Evolutionary conservation across 148 eudicot species (phyloP), one percentile per base, ranked within the genome.

Genomic region (Cornus controversa): DNA sequence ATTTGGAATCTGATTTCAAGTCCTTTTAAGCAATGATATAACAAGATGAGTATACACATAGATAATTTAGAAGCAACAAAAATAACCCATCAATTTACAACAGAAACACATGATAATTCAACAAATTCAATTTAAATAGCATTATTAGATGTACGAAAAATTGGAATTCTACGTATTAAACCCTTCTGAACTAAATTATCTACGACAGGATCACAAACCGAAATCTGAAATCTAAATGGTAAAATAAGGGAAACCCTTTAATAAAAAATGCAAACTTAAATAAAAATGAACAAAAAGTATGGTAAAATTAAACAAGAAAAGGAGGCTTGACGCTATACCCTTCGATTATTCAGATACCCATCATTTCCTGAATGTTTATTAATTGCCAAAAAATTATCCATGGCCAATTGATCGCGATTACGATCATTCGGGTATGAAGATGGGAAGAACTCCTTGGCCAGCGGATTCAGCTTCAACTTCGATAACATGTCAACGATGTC

Each of bases 401-500:
- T 77, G 25, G 74, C 69, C 66, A 75, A 80, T 63, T 84, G 91
- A 86, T 88, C 86, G 37, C 78, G 78, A 79, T 82, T 81, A 31
- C 45, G 77, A 80, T 75, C 79, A 75, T 50, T 70, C 69, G 77
- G 75, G 67, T 81, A 87, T 37, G 88, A 86, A 3, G 96, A 88
- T 63, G 98, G 98, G 9, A 92, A 67, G 72, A 94, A 94, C 82
- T 94, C 98, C 77, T 91, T 86, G 23, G 97, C 98, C 91, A 90
- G 72, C 18, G 97, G 98, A 83, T 94, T 94, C 86, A 88, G 50
- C 82, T 84, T 85, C 72, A 94, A 83, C 74, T 91, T 90, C 24
- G 96, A 88, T 67, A 94, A 74, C 81, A 87, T 78, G 14, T 91
- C 94, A 60, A 85, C 93, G 47, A 92, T 78, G 72, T 86, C 91